Base-by-base conservation (phyloP, 371 early-diverging fungal species). In the Apophysomyces trapeziformis region DNA sequence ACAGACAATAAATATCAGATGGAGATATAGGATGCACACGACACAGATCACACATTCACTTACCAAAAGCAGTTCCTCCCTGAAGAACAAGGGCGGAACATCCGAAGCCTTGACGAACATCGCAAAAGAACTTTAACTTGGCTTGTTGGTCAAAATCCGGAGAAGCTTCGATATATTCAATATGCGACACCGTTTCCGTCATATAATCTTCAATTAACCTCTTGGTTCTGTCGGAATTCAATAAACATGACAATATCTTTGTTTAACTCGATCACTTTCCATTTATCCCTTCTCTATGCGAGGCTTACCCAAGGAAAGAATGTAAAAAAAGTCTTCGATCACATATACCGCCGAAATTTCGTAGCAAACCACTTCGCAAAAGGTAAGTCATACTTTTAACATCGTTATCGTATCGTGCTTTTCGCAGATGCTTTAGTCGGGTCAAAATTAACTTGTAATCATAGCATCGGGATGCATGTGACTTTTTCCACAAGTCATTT, bases 281-380 rank as follows among this genome's bases (percentile, higher is more conserved):
- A 32, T 21, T 44, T 56, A 21, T 11, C 18, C 39, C 18, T 13
- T 58, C 12, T 14, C 2, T 47, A 37, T 47, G n/a, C 44, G 6
- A 21, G 37, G 35, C 47, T 68, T 80, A 82, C 76, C 89, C 90
- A 14, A 87, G 46, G 59, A 83, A 86, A 11, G 85, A 85, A 61
- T 85, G 82, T 7, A 80, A 67, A 61, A 86, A 90, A 32, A 91
- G 68, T 38, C 79, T 77, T 39, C 85, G 79, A 57, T 91, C 91
- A 60, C 85, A 87, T 32, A 93, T 82, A 13, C 91, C 92, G 45
- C 90, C 92, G 61, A 92, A 78, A 64, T 92, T 92, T 18, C 93
- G 74, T 16, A 90, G 64, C 8, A 92, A 65, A 11, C 88, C 87
- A 35, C 88, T 79, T 39, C 91, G 82, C 44, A 92, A 67, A 4